Evolutionary conservation across 768 basidiomycete species (phyloP), one percentile per base, ranked within the genome.

Genomic region (Leucocoprinus leucothites): DNA sequence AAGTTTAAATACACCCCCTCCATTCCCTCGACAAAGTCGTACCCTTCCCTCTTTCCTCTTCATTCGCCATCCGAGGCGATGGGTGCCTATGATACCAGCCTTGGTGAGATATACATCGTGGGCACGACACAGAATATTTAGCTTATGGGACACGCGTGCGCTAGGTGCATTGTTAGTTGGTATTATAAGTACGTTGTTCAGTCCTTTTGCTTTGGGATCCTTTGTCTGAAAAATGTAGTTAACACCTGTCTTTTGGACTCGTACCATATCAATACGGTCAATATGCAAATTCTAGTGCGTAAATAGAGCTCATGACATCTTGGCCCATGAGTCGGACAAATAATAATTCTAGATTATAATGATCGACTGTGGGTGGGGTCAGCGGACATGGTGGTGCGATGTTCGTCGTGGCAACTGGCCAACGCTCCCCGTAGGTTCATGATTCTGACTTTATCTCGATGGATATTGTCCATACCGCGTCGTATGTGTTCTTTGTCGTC

Each of bases 131-230:
- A 25, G 24, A 13, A 11, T 24, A 21, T 19, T 13, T 13, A 5
- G 24, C 16, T 40, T 26, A 21, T 48, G 34, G 16, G 35, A 24
- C 46, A 25, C n/a, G 21, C 14, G 28, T 25, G 22, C n/a, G n/a
- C 14, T 59, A 61, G 69, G 61, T 36, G 53, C 58, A 43, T 60
- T 64, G 22, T 51, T 66, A 19, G 43, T 66, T 47, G 65, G 65
- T 9, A 56, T 64, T n/a, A 62, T 66, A 43, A 54, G 65, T 64
- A 45, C 28, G 61, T 57, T 41, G 11, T 18, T 25, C 5, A n/a
- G 11, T n/a, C 5, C 24, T 28, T 9, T 16, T 21, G 26, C n/a
- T 28, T 5, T 25, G 24, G 2, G 19, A 8, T 21, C n/a, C 14
- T 9, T 44, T 3, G 21, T 59, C 22, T 16, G 19, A 36, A 36